Base-by-base conservation (phyloP, 83 land plant genomes). In the Picea mariana region DNA sequence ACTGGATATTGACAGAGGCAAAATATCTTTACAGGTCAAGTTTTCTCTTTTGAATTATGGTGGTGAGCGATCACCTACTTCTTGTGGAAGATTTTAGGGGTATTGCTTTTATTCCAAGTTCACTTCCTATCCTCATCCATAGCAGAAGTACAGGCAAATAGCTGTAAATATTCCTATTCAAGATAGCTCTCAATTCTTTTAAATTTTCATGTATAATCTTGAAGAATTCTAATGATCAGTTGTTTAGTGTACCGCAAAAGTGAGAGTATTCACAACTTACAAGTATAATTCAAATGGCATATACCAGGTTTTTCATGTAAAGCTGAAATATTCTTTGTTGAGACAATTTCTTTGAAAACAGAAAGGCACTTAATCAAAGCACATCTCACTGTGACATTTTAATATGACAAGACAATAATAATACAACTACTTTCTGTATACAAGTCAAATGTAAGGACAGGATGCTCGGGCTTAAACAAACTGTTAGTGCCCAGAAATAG, bases 21-120 rank as follows among this genome's bases (percentile, higher is more conserved):
- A 91, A 85, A 91, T 92, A 79, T 84, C 90, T 16, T 73, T 95
- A 75, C 90, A 86, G 61, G 93, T 95, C 20, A 91, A 95, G 77
- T 93, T 88, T 73, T 88, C 98, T 8, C 86, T 95, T 77, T 81
- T 95, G 65, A 91, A 91, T 82, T 95, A 89, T 72, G 23, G 62
- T 17, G 26, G 5, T 12, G 55, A 76, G 20, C 55, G 61, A 55
- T 24, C 62, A 75, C 55, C 21, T 75, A 76, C 34, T 76, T 76
- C 62, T 76, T 31, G 26, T 55, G 62, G 78, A 76, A 24, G 78
- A 76, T 55, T 59, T 13, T 76, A 76, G 78, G 78, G 58, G 26
- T 34, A 17, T 13, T 49, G 61, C 78, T 76, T 13, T 5, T 26
- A 76, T 76, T 76, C 78, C 24, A 60, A 76, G 62, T 55, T 52